Base-by-base conservation (phyloP, 2,329 filamentous ascomycete genomes). In the Trichoderma breve region DNA sequence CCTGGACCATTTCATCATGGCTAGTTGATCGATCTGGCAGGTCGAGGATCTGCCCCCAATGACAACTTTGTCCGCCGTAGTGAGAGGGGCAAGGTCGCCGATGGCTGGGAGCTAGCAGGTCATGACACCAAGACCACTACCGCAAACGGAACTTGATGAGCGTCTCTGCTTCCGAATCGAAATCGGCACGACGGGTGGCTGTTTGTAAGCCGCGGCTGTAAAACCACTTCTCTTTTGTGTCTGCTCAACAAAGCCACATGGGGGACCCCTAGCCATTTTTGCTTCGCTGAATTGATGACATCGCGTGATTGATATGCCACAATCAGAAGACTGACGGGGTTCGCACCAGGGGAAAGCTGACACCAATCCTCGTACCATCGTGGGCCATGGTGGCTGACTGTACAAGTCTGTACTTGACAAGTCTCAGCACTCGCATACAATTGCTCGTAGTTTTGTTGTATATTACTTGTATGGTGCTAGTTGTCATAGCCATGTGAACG, bases 301-400 rank as follows among this genome's bases (percentile, higher is more conserved):
- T 70, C 26, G 57, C 24, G 36, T 53, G 66, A 70, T 62, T 24
- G 21, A 53, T 14, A 61, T 21, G 66, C 36, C 39, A 62, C 21
- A 26, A 61, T 68, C 65, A 68, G 53, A 58, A 68, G 21, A 60
- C 15, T 21, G 57, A 70, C 28, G 28, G 55, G 55, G 55, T 36
- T 62, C 55, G 66, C 57, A 62, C 66, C 66, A 62, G 57, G 66
- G 66, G 57, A 53, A 57, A n/a, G 66, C 66, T 70, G 66, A 70
- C 57, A 53, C 11, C 6, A 61, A 30, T 18, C n/a, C 53, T 34
- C 32, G 51, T 32, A 24, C 51, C 51, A 30, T 11, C 43, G 4
- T 32, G 30, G 47, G 9, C 15, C 34, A 30, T 21, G 63, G 47
- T 11, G 63, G 63, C 63, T 57, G 47, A 32, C 32, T 11, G 51